A percentile compares a stretch with the other conserved stretches of the same genome.
These are phyloP conservation scores for Canavalia gladiata DNA, from an alignment of 306 rosid species.

Conservation along the genomic window DNA sequence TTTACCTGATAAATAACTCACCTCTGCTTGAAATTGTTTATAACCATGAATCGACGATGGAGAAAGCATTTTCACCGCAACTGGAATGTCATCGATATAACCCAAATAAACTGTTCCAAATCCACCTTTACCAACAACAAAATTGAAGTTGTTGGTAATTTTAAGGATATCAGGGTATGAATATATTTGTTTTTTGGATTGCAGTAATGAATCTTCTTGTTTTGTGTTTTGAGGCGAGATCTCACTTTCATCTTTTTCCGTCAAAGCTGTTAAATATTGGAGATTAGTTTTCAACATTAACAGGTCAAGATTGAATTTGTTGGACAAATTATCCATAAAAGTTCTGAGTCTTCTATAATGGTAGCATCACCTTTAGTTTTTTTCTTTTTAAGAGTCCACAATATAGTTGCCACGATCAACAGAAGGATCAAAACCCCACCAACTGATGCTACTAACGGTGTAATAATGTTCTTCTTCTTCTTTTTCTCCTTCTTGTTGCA, in stretches of 20 bases:
- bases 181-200: constrained; percentile 38
- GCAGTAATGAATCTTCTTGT: not conserved
- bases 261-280: not conserved
- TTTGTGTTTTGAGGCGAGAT: not conserved
- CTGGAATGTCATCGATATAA: constrained; percentile 47
- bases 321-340: not conserved
- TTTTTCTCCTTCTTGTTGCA: constrained; percentile 33
- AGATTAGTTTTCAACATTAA: not conserved
- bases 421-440: constrained; percentile 44
- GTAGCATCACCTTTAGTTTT: constrained; percentile 32
- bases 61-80: constrained; percentile 70
- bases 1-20: not conserved
- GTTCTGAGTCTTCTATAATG: too few species aligned
- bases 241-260: not conserved
- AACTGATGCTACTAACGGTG: constrained; percentile 51
- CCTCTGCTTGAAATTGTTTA: constrained; percentile 67
- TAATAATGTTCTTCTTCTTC: constrained; percentile 28
- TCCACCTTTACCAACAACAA: constrained; percentile 56
- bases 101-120: constrained; percentile 61
- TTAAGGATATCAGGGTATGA: constrained; percentile 45
- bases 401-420: constrained; percentile 12
- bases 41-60: constrained; percentile 55
- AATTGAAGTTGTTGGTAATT: constrained; percentile 58
- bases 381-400: constrained; percentile 37
- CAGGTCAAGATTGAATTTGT: not conserved